These are phyloP conservation scores for Pterulicium gracile DNA, from an alignment of 1,284 basidiomycete species.

Conservation along the genomic window DNA sequence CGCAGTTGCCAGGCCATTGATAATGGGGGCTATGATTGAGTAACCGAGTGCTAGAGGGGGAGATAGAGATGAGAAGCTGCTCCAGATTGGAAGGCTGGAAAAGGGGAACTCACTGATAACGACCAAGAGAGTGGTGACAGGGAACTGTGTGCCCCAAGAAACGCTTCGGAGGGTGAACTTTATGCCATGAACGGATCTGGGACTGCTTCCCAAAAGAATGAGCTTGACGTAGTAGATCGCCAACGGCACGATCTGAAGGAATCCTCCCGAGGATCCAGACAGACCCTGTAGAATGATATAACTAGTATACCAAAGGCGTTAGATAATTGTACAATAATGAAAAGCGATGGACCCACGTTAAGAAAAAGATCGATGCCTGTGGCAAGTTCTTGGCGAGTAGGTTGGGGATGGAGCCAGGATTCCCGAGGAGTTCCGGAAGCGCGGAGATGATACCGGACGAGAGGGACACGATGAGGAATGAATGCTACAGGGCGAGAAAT, in stretches of 20 bases:
- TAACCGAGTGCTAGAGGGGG: slow-evolving; percentile 55
- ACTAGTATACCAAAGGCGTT: slow-evolving; percentile 19
- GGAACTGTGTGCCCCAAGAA: slow-evolving; percentile 84
- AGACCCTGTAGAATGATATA: slow-evolving; percentile 65
- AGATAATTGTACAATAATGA: not conserved
- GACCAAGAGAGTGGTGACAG: slow-evolving; percentile 61
- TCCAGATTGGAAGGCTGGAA: too few species aligned
- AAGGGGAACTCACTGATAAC: slow-evolving; percentile 55
- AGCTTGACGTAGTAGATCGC: slow-evolving; percentile 82
- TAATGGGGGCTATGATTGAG: slow-evolving; percentile 87
- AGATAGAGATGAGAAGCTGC: slow-evolving; percentile 1
- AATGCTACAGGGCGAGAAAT: slow-evolving; percentile 44
- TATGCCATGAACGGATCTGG: slow-evolving; percentile 74
- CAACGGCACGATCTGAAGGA: slow-evolving; percentile 71
- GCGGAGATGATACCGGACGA: slow-evolving; percentile 73
- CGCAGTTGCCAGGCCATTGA: slow-evolving; percentile 81
- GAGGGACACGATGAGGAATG: slow-evolving; percentile 82
- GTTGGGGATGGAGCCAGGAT: slow-evolving; percentile 52
- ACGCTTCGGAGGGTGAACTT: slow-evolving; percentile 60
- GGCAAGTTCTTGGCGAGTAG: slow-evolving; percentile 74
- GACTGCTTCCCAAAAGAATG: slow-evolving; percentile 79
- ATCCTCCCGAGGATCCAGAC: slow-evolving; percentile 65
- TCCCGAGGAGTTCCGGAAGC: slow-evolving; percentile 47
- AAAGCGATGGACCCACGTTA: slow-evolving; percentile 50
- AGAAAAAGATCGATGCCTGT: slow-evolving; percentile 85